Evolutionary conservation across 2,329 filamentous ascomycete species (phyloP).

Genomic region (Neopestalotiopsis clavispora): DNA sequence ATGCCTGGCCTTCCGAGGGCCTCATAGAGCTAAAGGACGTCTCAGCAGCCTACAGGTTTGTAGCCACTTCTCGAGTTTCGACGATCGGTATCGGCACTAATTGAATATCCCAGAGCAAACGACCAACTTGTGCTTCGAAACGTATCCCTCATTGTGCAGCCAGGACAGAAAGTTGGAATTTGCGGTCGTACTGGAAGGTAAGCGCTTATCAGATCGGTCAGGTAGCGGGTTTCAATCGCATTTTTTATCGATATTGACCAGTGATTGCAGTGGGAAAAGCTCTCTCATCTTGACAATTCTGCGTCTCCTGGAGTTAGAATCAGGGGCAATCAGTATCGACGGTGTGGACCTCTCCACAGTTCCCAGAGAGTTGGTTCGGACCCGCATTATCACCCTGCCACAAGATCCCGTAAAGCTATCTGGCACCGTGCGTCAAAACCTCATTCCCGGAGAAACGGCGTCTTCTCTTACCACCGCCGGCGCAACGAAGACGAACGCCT

Average conservation of each 20-base stretch:
- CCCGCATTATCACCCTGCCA: constrained; percentile 54
- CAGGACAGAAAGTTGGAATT: constrained; percentile 40
- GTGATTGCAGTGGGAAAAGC: background rate
- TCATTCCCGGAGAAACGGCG: background rate
- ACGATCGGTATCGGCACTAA: too few species aligned
- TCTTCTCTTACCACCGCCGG: too few species aligned
- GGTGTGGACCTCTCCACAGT: background rate
- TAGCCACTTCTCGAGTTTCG: background rate
- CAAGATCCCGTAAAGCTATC: constrained; percentile 59
- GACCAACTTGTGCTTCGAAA: background rate
- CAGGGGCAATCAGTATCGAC: background rate
- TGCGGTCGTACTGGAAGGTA: constrained; percentile 41
- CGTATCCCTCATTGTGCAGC: constrained; percentile 30
- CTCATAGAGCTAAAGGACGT: constrained; percentile 34
- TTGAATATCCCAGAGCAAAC: background rate
- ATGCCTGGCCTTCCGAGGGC: constrained; percentile 37
- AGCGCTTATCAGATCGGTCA: background rate
- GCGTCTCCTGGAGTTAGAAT: background rate
- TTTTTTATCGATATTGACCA: background rate
- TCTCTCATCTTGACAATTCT: constrained; percentile 4
- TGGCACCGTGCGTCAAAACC: constrained; percentile 21
- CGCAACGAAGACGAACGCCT: background rate
- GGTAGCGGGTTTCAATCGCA: too few species aligned
- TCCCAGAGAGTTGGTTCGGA: constrained; percentile 39
- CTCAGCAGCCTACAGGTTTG: constrained; percentile 28